Evolutionary conservation across 169 alveolate species (phyloP), one percentile per base, ranked within the genome.

Genomic region (Cryptosporidium baileyi): DNA sequence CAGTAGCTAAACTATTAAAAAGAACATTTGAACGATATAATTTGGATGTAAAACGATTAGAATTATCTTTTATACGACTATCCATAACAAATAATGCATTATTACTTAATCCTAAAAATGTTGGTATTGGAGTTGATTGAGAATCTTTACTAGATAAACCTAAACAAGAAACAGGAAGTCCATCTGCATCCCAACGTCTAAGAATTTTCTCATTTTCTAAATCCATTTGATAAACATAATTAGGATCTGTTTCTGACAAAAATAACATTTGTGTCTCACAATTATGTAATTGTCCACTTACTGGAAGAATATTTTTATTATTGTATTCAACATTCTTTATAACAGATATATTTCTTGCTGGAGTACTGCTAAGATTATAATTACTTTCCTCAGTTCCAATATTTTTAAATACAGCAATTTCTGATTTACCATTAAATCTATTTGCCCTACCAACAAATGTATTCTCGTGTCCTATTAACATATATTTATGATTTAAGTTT

Each of bases 31-130:
- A 60, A 38, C 65, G 54, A 82, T 90, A 91, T 51, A 81, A 19
- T 54, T 81, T 74, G 43, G 92, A 65, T 26, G 89, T 82, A 26
- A 60, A 74, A 41, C 91, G 36, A 5, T 52, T 60, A 4, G 89
- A 61, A 28, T 80, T 67, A 9, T 54, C 85, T 22, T 74, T 74
- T 8, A 89, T 51, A 19, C 93, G 79, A 45, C 91, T 89, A 91
- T 91, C 94, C 81, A 91, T 61, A 30, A 88, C 74, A 80, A 88
- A 90, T 45, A 91, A 52, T n/a, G 90, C 90, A 30, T 74, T 80
- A 28, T 82, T 47, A 32, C 85, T 90, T 22, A 74, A 57, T 4
- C 91, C 92, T 60, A 90, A 47, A 60, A 91, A 74, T 44, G 65
- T 17, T 5, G 89, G 80, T 22, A 63, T 67, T 43, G 82, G 82